Base-by-base conservation (phyloP, 2,329 filamentous ascomycete genomes). In the Laburnicola sp. region DNA sequence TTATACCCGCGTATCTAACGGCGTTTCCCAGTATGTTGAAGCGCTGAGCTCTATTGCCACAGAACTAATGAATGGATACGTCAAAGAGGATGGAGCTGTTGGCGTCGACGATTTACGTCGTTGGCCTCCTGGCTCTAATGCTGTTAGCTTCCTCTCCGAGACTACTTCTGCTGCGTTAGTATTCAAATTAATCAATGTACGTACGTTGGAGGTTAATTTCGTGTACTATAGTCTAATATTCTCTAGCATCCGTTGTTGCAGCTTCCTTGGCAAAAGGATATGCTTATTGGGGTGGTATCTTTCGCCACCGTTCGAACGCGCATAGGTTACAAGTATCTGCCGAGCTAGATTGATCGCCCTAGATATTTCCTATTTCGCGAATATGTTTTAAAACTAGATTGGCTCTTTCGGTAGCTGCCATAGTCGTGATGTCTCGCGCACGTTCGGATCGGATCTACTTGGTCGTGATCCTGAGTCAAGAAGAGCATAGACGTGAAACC, bases 41-140 rank as follows among this genome's bases (percentile, higher is more conserved):
- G 48, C 52, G 40, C 50, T 74, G 22, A 46, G 58, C 36, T 58
- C 43, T 21, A 70, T 68, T 36, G 62, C 53, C 11, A 72, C 64
- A 59, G 56, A 69, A 52, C 56, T 72, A 16, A 71, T 74, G 60
- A 58, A 73, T 41, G 72, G 71, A 58, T 71, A 71, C 52, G 42
- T 57, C 26, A 73, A 73, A 57, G 63, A 68, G 32, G 60, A 72
- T 54, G 56, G 65, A 34, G 60, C 54, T 50, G 56, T 71, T 43
- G 61, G 70, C 21, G 57, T 74, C 22, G 60, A 71, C 46, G 55
- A 74, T 54, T 32, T 69, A 36, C 36, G 65, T 46, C 58, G 64
- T 48, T 74, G 61, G 70, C 54, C 62, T 36, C 67, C 63, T 28
- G 48, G 44, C 38, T 54, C 21, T 34, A 47, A 63, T 46, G 55